Evolutionary conservation across 208 protist species (phyloP), one percentile per base, ranked within the genome.

Genomic region (Crithidia fasciculata): DNA sequence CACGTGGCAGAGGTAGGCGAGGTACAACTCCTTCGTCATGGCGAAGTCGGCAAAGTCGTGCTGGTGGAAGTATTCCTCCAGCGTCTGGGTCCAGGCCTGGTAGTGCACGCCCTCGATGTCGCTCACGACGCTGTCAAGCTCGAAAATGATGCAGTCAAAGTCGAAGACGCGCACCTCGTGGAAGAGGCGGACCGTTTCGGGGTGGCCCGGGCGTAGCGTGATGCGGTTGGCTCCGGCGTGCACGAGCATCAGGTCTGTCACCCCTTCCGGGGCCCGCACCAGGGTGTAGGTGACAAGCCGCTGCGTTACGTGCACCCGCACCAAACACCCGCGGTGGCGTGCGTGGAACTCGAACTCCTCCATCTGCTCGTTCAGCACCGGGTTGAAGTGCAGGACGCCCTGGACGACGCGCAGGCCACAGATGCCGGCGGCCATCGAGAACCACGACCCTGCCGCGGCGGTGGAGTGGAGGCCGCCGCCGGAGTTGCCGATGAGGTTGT

Each of bases 131-230:
- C 87, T 91, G 73, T 96, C 90, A 40, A 97, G 76, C 63, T 97
- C 90, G 66, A 97, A 95, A 40, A 97, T 70, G 57, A 97, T 89
- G 74, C 84, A 84, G 81, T 97, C 94, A 81, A 96, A 97, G 60
- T 94, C 88, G 63, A 96, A 91, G 19, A 87, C 78, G 63, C 81
- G 88, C 28, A 94, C 64, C 53, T 96, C 86, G 36, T 82, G 79
- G 47, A 90, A 85, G 36, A 96, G 83, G 13, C 85, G 82, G 16
- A 96, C 90, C 49, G 85, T 87, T 67, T 91, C 82, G 7, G 90
- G 82, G 41, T 83, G 75, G 52, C 76, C 78, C 37, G 73, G 60
- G 18, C 78, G 72, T 43, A 97, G 78, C 16, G 87, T 79, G 39
- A 97, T 76, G 54, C 88, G 84, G 52, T 78, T 90, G 16, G 56